A percentile compares a stretch with the other conserved stretches of the same genome.
These are phyloP conservation scores for Coemansia sp. DNA, from an alignment of 192 early-diverging fungal species.

Conservation along the genomic window DNA sequence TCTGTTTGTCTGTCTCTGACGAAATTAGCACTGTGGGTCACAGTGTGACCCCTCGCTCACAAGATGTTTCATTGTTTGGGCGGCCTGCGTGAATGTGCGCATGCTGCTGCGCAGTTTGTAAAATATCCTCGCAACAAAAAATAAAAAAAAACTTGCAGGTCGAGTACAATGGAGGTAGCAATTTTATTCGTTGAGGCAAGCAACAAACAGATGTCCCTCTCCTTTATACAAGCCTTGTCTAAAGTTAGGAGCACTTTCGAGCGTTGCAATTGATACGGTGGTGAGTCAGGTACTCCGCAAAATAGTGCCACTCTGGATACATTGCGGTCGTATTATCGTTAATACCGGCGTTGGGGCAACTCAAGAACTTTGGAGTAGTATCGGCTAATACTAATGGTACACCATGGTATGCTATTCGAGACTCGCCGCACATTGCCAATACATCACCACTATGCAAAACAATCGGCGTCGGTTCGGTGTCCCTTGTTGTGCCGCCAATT, in stretches of 20 bases:
- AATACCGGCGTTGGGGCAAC: conserved; percentile 18
- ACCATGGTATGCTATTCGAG: conserved; percentile 82
- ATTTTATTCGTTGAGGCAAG: background rate
- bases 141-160: background rate
- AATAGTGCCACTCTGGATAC: conserved; percentile 67
- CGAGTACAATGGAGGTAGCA: background rate
- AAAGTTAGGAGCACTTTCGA: conserved; percentile 64
- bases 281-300: conserved; percentile 69
- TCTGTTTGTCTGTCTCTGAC: background rate
- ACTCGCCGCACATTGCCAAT: conserved; percentile 83
- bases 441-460: conserved; percentile 86
- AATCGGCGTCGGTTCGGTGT: conserved; percentile 71
- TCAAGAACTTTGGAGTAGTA: conserved; percentile 71
- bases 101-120: background rate
- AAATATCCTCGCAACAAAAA: background rate
- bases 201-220: background rate
- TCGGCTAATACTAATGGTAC: conserved; percentile 80
- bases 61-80: background rate
- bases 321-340: conserved; percentile 25
- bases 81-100: background rate
- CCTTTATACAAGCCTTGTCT: background rate
- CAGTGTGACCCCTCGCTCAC: background rate
- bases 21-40: background rate
- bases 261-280: conserved; percentile 92
- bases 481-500: conserved; percentile 75